Percentiles rank a stretch among this genome's conserved stretches.
Conservation (phyloP, 2,329 filamentous ascomycete genomes). For the Fonsecaea monophora region DNA sequence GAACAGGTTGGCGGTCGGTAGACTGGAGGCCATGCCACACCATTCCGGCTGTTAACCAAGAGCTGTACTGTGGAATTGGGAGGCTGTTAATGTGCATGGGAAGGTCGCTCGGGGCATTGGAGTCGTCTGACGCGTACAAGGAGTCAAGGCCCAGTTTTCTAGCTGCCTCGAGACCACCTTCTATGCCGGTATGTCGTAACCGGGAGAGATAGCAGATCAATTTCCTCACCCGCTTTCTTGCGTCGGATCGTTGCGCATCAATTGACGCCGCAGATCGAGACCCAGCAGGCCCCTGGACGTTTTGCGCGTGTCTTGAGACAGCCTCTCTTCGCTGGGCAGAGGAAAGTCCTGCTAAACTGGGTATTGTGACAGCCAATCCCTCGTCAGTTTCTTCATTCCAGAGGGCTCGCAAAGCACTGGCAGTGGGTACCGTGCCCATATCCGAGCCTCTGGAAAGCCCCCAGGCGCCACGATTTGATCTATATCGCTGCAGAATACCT, state of each 20-base stretch:
- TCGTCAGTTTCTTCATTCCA: slow-evolving; percentile 28
- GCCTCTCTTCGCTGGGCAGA: not conserved
- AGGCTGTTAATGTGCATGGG: slow-evolving; percentile 38
- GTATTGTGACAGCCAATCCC: not conserved
- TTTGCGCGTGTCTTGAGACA: slow-evolving; percentile 8
- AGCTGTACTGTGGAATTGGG: slow-evolving; percentile 58
- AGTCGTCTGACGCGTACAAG: slow-evolving; percentile 31
- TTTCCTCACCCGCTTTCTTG: slow-evolving; percentile 56
- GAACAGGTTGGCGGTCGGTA: slow-evolving; percentile 48
- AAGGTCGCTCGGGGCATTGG: slow-evolving; percentile 33
- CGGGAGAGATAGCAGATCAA: slow-evolving; percentile 68
- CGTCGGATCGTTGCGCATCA: slow-evolving; percentile 9
- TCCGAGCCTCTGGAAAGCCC: slow-evolving; percentile 25
- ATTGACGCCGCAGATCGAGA: slow-evolving; percentile 8
- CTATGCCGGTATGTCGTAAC: slow-evolving; percentile 45
- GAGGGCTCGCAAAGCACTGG: slow-evolving; percentile 30
- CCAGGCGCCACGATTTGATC: slow-evolving; percentile 27
- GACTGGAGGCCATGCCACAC: slow-evolving; percentile 68
- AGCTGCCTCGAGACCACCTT: slow-evolving; percentile 33
- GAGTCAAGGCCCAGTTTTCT: slow-evolving; percentile 32
- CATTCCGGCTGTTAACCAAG: slow-evolving; percentile 67
- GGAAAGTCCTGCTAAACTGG: not conserved
- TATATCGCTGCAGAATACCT: slow-evolving; percentile 30
- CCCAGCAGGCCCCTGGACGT: not conserved
- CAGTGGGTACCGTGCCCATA: slow-evolving; percentile 29